Base-by-base conservation (phyloP, 331 rosid genomes). In the Rosa hybrid region DNA sequence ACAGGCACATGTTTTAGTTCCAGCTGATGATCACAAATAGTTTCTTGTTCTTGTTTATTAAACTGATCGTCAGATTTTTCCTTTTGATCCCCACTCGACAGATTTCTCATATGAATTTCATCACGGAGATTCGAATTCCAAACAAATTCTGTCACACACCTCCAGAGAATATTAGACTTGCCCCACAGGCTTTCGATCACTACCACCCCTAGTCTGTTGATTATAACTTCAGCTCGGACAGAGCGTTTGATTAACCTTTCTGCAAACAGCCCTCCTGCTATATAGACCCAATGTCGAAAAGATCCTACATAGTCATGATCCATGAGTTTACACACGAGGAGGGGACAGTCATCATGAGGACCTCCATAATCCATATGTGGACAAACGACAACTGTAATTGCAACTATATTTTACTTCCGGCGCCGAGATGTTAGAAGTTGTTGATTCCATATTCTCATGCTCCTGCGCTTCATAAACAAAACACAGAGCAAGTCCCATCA, bases 131-230 rank as follows among this genome's bases (percentile, higher is more conserved):
- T 34, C 39, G 3, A 34, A 34, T 49, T 49, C 53, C 53, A 49
- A 1, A 49, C 67, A 41, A 80, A 80, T 34, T 64, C 20, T 27
- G 30, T 1, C 67, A 65, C 67, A 65, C 71, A 49, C 65, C 12
- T 63, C 49, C 21, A 38, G 25, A 8, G 38, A 21, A 73, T n/a
- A 80, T 27, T 9, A 62, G 21, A 50, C 21, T 62, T 4, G 63
- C 60, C 20, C 79, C 68, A 50, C 75, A 73, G 27, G 0, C n/a
- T 49, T 4, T 60, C n/a, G n/a, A n/a, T n/a, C 17, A 80, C 64
- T 27, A 6, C 0, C 25, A 51, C 3, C 30, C 18, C 10, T 16
- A 69, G 56, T 21, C 67, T 42, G 6, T 64, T 21, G 2, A n/a
- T 7, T n/a, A 20, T 21, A 39, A 80, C 10, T 9, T n/a, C 2